Evolutionary conservation across 768 basidiomycete genomes (phyloP).

Genomic region (Leucocoprinus leucothites): DNA sequence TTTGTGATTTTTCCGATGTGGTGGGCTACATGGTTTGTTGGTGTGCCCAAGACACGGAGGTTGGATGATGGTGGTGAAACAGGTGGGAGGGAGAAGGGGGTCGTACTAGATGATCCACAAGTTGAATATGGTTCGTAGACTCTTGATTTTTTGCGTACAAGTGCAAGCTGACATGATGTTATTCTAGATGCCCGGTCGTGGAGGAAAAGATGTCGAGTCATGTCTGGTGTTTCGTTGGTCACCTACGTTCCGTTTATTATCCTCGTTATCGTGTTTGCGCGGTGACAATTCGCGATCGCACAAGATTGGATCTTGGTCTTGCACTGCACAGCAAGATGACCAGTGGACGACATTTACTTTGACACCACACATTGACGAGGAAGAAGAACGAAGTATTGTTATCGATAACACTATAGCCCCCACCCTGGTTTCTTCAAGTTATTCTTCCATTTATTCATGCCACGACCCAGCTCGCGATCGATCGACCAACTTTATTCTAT

Average conservation of each 20-base stretch:
- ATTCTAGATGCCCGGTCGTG: constrained; percentile 65
- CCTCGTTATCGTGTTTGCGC: constrained; percentile 63
- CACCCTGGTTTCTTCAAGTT: neutral
- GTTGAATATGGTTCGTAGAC: constrained; percentile 63
- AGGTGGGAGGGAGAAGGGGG: constrained; percentile 53
- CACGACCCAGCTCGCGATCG: neutral
- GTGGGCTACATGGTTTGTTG: constrained; percentile 49
- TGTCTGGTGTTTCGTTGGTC: constrained; percentile 63
- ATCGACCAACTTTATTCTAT: constrained; percentile 12
- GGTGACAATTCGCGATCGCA: constrained; percentile 15
- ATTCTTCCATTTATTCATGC: neutral
- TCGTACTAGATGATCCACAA: constrained; percentile 76
- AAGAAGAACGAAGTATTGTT: constrained; percentile 1
- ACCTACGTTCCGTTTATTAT: constrained; percentile 81
- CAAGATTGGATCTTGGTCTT: neutral
- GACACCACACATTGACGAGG: neutral
- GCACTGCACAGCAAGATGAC: neutral
- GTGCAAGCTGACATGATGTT: neutral
- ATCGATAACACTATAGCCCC: constrained; percentile 3
- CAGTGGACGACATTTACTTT: neutral
- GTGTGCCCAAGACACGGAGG: constrained; percentile 60
- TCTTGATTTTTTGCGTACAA: neutral
- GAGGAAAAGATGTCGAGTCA: constrained; percentile 73
- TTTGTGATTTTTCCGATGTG: constrained; percentile 67
- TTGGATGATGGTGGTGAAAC: constrained; percentile 39